Evolutionary conservation across 1,139 yeast genomes (phyloP).

Genomic region (Sugiyamaella pinicola): DNA sequence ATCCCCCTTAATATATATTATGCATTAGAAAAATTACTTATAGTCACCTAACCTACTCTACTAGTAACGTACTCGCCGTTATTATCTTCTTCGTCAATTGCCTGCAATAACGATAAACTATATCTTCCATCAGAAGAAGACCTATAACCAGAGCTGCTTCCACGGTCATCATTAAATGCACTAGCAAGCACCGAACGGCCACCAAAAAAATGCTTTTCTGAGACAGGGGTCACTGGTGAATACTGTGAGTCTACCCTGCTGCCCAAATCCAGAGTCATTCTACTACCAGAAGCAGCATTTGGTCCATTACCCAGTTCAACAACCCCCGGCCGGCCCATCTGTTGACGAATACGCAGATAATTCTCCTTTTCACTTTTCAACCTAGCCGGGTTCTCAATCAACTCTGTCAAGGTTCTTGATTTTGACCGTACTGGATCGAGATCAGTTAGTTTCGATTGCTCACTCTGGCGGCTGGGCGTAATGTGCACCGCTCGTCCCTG

Average conservation of each 20-base stretch:
- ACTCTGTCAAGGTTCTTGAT: constrained; percentile 36
- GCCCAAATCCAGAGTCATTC: constrained; percentile 15
- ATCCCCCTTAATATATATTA: no score
- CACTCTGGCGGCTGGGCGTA: neutral
- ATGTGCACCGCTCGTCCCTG: no score
- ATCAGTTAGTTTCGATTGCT: constrained; percentile 18
- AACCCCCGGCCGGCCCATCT: constrained; percentile 40
- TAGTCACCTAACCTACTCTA: no score
- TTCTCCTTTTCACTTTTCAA: constrained; percentile 38
- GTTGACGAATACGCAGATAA: constrained; percentile 37
- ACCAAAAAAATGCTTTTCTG: neutral
- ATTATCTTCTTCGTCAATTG: constrained; percentile 21
- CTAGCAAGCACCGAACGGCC: constrained; percentile 3
- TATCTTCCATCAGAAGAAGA: constrained; percentile 13
- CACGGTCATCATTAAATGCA: neutral
- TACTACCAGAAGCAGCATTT: constrained; percentile 9
- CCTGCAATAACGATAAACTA: constrained; percentile 19
- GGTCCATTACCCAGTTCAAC: constrained; percentile 27
- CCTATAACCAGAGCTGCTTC: neutral
- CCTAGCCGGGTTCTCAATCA: constrained; percentile 37
- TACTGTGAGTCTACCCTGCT: neutral
- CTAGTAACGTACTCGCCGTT: no score
- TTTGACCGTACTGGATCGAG: constrained; percentile 38
- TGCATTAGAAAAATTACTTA: no score
- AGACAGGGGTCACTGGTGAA: constrained; percentile 2